Base-by-base conservation (phyloP, 306 rosid genomes). In the Leucaena leucocephala region DNA sequence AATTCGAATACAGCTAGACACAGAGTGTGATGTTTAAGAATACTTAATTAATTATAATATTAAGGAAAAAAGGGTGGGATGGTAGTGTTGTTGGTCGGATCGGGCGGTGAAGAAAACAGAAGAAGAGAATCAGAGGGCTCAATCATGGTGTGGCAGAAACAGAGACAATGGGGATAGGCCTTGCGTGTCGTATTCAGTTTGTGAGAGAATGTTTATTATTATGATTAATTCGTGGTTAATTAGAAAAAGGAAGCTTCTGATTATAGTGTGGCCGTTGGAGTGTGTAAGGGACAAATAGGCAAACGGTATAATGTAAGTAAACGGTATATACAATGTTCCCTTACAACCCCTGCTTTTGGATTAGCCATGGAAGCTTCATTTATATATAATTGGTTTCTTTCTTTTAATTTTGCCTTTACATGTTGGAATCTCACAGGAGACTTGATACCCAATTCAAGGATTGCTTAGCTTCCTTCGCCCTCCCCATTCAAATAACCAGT, bases 111-210 rank as follows among this genome's bases (percentile, higher is more conserved):
- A 48, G 2, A 68, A 72, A 27, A 27, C 0, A 27, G 27, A 27
- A 27, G 1, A 27, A 27, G 55, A 46, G n/a, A 55, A 15, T 58
- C 77, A 79, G 71, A 74, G 27, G 55, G 49, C 81, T 65, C 67
- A 74, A 74, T 10, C 19, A 76, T 85, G 84, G 65, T 17, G 74
- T 82, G 86, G 79, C 84, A 3, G 19, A 43, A 78, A 75, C 58
- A 75, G 77, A 79, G 75, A 80, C 39, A 85, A 72, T 70, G 74
- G 42, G 86, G 88, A 69, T 80, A 84, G 43, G 35, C 35, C 58
- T 50, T 48, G 57, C 55, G 21, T 85, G 85, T 79, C 45, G 8
- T 79, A 64, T 75, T n/a, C 66, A 27, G 33, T 54, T 67, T 36
- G 27, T 15, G 27, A 33, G 58, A 9, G 72, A 83, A 59, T 49